phyloP scores from a whole-genome alignment of 106 monocot species.

The Hemerocallis citrina region DNA sequence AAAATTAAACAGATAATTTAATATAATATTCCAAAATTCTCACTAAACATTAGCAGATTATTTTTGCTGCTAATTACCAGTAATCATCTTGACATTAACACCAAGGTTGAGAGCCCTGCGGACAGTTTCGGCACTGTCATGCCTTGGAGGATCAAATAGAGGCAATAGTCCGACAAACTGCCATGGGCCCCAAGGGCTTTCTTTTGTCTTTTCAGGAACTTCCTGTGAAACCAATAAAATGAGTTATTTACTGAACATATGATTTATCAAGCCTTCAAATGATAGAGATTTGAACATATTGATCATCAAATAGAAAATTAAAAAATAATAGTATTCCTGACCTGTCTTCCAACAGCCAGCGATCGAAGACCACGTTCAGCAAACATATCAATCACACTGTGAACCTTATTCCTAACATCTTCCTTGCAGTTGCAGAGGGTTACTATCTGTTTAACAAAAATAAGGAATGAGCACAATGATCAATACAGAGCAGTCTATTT shows the following conservation, averaged over 20 bases:
- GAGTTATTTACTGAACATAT: too few species aligned
- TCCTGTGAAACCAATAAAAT: conserved; percentile 43
- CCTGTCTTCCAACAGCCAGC: conserved; percentile 57
- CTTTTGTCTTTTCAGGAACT: conserved; percentile 36
- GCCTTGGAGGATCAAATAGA: conserved; percentile 57
- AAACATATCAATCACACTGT: conserved; percentile 60
- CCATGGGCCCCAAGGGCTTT: conserved; percentile 48
- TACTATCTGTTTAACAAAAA: conserved; percentile 54
- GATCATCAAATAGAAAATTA: neutral
- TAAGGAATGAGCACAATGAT: too few species aligned
- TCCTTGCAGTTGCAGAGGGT: conserved; percentile 55
- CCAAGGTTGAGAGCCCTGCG: conserved; percentile 47
- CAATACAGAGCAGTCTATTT: neutral
- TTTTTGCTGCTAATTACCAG: conserved; percentile 13
- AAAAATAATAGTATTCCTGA: neutral
- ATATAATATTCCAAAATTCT: neutral
- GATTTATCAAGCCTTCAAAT: too few species aligned
- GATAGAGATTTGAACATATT: neutral
- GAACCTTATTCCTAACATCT: conserved; percentile 60
- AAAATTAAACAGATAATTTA: conserved; percentile 4
- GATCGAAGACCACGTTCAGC: conserved; percentile 79
- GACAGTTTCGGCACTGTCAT: conserved; percentile 71
- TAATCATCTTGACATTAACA: conserved; percentile 74
- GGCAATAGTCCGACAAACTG: conserved; percentile 49
- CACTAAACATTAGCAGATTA: neutral